Percentiles rank a stretch among this genome's conserved stretches.
Evolutionary conservation across 106 monocot species (phyloP).

Genomic region (Gastrodia elata): DNA sequence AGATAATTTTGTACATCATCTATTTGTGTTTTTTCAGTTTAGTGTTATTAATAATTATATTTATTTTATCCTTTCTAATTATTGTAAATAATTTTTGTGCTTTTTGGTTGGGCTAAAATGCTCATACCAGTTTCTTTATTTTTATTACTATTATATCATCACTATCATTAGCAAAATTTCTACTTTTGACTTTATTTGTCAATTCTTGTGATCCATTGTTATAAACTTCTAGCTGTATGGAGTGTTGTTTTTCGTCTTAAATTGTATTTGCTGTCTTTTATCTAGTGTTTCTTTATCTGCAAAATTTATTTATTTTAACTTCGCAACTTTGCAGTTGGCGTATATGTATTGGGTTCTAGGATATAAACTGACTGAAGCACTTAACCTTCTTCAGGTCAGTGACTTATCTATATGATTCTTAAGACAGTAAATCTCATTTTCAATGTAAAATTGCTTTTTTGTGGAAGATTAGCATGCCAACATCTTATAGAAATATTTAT

Average conservation of each 20-base stretch:
- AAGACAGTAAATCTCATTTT: neutral
- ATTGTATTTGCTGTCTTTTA: neutral
- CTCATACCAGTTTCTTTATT: neutral
- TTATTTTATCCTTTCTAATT: neutral
- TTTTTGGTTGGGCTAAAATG: neutral
- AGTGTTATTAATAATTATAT: neutral
- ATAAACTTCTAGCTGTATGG: neutral
- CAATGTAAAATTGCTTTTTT: neutral
- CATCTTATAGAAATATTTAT: neutral
- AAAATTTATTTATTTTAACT: neutral
- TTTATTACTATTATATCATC: neutral
- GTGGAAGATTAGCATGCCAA: neutral
- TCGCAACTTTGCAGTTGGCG: conserved; percentile 45
- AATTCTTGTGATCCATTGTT: neutral
- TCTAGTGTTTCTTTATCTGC: neutral
- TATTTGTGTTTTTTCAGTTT: neutral
- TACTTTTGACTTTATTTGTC: neutral
- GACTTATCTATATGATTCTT: neutral
- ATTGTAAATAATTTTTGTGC: neutral
- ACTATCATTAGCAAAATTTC: neutral
- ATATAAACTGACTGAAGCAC: conserved; percentile 60
- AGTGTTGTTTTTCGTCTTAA: neutral
- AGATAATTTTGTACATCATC: neutral
- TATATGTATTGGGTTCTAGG: conserved; percentile 91
- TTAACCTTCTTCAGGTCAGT: conserved; percentile 53